Evolutionary conservation across 75 land plant genomes (phyloP).

Genomic region (Sequoia sempervirens): DNA sequence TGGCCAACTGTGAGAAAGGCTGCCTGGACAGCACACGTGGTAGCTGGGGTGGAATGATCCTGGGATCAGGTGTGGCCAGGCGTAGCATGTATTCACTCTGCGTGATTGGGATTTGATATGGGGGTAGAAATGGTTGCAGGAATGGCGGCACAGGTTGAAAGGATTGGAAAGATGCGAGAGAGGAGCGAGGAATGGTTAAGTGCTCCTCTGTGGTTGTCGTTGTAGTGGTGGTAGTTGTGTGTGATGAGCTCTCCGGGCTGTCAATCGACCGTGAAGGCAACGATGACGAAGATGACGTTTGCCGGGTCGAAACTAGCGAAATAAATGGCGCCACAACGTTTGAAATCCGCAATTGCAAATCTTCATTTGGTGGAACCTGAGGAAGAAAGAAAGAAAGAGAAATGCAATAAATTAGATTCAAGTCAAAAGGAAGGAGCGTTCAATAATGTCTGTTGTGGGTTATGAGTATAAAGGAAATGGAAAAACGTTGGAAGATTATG

Average conservation of each 20-base stretch:
- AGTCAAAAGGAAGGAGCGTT: not conserved
- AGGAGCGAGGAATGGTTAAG: not conserved
- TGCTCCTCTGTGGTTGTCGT: not conserved
- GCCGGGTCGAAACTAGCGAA: not conserved
- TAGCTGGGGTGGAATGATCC: constrained; percentile 7
- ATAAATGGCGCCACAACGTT: not conserved
- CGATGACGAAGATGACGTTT: constrained; percentile 44
- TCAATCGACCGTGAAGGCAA: constrained; percentile 22
- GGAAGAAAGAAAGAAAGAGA: too few relatives aligned
- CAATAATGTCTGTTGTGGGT: not conserved
- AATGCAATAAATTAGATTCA: not conserved
- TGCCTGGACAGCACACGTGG: not conserved
- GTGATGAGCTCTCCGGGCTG: constrained; percentile 33
- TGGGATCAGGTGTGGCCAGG: not conserved
- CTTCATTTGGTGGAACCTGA: not conserved
- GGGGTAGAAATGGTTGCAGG: constrained; percentile 25
- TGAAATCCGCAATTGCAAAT: not conserved
- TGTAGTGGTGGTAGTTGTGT: constrained; percentile 7
- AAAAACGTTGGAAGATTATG: too few relatives aligned
- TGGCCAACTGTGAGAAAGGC: not conserved
- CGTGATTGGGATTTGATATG: constrained; percentile 1
- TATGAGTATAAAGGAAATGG: too few relatives aligned
- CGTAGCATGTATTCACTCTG: not conserved
- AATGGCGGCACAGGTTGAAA: constrained; percentile 26
- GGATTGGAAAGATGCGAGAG: constrained; percentile 12